Evolutionary conservation across 2,329 filamentous ascomycete species (phyloP), one percentile per base, ranked within the genome.

Genomic region (Fusarium armeniacum): DNA sequence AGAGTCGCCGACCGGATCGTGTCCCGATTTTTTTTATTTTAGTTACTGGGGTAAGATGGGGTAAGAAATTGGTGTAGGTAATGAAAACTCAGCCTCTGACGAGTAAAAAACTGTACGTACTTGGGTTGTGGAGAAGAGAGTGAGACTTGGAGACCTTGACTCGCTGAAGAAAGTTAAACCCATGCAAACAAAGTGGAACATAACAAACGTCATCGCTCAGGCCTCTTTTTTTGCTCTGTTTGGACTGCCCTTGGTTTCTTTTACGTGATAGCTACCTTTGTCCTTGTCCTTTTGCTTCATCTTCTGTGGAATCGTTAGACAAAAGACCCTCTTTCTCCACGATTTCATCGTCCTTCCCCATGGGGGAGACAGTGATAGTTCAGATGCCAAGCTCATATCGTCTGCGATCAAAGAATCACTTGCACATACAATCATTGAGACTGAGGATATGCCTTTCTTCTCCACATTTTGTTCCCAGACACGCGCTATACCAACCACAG

Each of bases 241-340:
- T 10, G 26, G 3, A 18, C 30, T 6, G 7, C 20, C 20, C 57
- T 44, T 41, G 35, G 58, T 70, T 70, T 56, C 51, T 69, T 58
- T 70, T 70, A 70, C 67, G 67, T 70, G 59, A 62, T 67, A 18
- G 2, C 12, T 56, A 53, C 54, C 22, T n/a, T n/a, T 24, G 11
- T 36, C 24, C 33, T 36, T 49, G 28, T 16, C 33, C 45, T 54
- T 54, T 32, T 26, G 36, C n/a, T 22, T 40, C 36, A 22, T 20
- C 10, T 15, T 22, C 12, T 40, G 33, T 35, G 33, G 33, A 35
- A 35, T 35, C 28, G 28, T 30, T 30, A 30, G 35, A 41, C 12
- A 41, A 8, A 20, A 20, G 51, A 41, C 63, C 50, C 47, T 35
- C 51, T 45, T 67, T 63, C 65, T 55, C 65, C 63, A 46, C 44